Base-by-base conservation (phyloP, 371 early-diverging fungal genomes). In the Mucor circinelloides region DNA sequence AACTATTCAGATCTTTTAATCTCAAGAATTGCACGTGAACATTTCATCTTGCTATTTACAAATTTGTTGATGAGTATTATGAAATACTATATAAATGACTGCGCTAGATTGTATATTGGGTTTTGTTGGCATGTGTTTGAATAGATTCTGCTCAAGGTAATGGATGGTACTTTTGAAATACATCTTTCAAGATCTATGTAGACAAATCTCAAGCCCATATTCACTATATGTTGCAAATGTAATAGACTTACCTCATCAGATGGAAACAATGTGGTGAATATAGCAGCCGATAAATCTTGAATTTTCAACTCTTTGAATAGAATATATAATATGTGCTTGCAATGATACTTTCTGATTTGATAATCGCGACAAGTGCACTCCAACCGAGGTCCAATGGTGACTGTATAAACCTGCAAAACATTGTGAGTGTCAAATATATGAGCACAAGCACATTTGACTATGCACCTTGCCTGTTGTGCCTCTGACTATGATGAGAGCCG, bases 281-380 rank as follows among this genome's bases (percentile, higher is more conserved):
- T 21, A 2, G 7, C 17, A 17, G 28, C 30, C n/a, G 23, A 52
- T 1, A 58, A 40, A 21, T 72, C 56, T 7, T 17, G 13, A 6
- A 57, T 13, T 7, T 62, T 42, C 2, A 72, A n/a, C 28, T 72
- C 65, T 32, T 62, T 58, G 32, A 38, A 32, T 8, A 72, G 9
- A 31, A 68, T 48, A 21, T 38, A 72, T 1, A 72, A 34, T 17
- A 72, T 68, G 28, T 72, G 72, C 28, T 72, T 72, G 38, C 72
- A 72, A 34, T 72, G 72, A 12, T 28, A 32, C 0, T 12, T 25
- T 62, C 72, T 44, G 5, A 31, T 30, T 6, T 21, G 58, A 40
- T 61, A 54, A 42, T 72, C 72, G 15, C 38, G 21, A 42, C 72
- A 72, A 25, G 34, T 61, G 42, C 72, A 72, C 12, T 63, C 34